These are phyloP conservation scores for Neurospora sp. DNA, from an alignment of 495 filamentous ascomycete genomes.

Conservation along the genomic window DNA sequence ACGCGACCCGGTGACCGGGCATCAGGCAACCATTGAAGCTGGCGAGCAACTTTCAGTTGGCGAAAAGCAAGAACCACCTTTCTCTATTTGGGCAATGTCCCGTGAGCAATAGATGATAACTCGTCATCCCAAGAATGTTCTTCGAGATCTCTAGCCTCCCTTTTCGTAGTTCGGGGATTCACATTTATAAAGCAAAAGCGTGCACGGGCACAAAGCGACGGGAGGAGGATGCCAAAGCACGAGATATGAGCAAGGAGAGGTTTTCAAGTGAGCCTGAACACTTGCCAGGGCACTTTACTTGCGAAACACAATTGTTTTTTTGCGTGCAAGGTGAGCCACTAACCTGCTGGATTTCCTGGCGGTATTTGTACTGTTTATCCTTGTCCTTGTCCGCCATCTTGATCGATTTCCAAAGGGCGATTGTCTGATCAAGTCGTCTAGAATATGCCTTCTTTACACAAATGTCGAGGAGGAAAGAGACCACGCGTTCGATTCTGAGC, in stretches of 20 bases:
- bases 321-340: slow-evolving; percentile 14
- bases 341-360: slow-evolving; percentile 92
- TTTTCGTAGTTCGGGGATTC: neutral
- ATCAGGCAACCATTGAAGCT: neutral
- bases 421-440: neutral
- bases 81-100: neutral
- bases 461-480: neutral
- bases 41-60: neutral
- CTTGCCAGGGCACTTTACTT: neutral
- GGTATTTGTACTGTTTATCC: slow-evolving; percentile 67
- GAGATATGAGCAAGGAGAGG: neutral
- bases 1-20: neutral
- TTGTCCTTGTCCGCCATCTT: slow-evolving; percentile 51
- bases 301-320: neutral
- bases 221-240: neutral
- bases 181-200: neutral
- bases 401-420: neutral
- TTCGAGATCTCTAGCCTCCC: neutral
- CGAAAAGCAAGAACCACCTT: neutral
- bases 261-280: neutral
- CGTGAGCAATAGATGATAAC: neutral
- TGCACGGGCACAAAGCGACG: neutral
- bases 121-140: neutral
- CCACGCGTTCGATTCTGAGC: neutral
- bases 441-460: neutral